Evolutionary conservation across 345 rosid genomes (phyloP), one percentile per base, ranked within the genome.

Genomic region (Syzygium jambos): DNA sequence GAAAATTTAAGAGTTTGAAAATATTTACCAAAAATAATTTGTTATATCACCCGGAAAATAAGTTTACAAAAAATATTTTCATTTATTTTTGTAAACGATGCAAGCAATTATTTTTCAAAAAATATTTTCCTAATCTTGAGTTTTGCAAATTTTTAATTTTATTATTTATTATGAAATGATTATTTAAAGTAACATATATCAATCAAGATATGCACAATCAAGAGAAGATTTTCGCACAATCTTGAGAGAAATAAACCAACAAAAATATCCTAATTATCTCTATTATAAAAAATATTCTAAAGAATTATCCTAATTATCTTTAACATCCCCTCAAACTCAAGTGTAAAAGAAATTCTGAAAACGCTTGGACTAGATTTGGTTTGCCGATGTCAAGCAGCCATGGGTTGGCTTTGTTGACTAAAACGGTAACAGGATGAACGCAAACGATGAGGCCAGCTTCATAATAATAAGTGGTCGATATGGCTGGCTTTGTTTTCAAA

Each of bases 341-440:
- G 46, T 5, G 46, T 43, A 43, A 43, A 43, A 43, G 6, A 43
- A 43, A 1, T 43, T 43, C 1, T 43, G 46, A 43, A 43, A 43
- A 43, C 7, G 46, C 46, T 43, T 43, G 46, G 46, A 43, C 46
- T 43, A 43, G 46, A 43, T 43, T 43, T 43, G 46, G 46, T 43
- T 43, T 7, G 46, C 46, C 46, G 46, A 43, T 43, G 46, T 43
- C 5, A 43, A 43, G 46, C 7, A 43, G 46, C 46, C 46, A 43
- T 43, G 46, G 46, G 46, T 7, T 43, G 7, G 46, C 22, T 68
- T 34, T 68, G 0, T 3, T 68, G 13, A 68, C 78, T 68, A 68
- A 68, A 68, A 68, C 0, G 19, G 9, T 65, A 34, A 30, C 6
- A 7, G 3, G 6, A 34, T 3, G 10, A 30, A 11, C 0, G 6